Percentiles rank a stretch among this genome's conserved stretches.
phyloP scores from a whole-genome alignment of 441 rosid genomes.

The Populus hybrid region DNA sequence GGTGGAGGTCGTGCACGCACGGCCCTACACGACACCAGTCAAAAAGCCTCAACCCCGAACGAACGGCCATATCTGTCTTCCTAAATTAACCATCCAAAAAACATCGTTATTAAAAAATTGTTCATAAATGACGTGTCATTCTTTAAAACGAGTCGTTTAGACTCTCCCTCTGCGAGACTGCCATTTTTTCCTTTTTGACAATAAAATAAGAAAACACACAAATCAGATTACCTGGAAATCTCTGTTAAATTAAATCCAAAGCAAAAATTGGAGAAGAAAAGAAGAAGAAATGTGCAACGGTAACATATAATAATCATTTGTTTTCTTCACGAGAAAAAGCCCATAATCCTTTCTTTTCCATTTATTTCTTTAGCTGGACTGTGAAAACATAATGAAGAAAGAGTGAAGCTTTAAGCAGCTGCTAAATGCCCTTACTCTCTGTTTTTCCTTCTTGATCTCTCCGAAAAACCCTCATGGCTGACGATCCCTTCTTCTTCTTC shows the following conservation, averaged over 20 bases:
- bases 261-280: background rate
- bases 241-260: background rate
- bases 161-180: background rate
- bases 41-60: background rate
- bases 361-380: background rate
- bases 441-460: constrained; percentile 7
- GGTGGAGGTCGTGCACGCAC: too few relatives aligned
- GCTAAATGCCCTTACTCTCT: constrained; percentile 38
- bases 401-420: constrained; percentile 20
- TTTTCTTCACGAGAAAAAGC: constrained; percentile 30
- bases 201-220: background rate
- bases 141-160: too few relatives aligned
- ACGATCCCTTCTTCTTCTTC: constrained; percentile 27
- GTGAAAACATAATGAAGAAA: background rate
- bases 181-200: background rate
- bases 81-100: too few relatives aligned
- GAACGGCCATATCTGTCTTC: background rate
- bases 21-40: background rate
- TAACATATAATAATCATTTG: constrained; percentile 29
- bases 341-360: constrained; percentile 9
- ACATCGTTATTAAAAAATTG: background rate
- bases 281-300: constrained; percentile 35
- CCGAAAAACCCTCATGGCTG: constrained; percentile 15
- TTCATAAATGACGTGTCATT: too few relatives aligned
- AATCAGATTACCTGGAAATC: background rate